Percentiles rank a stretch among this genome's conserved stretches.
Evolutionary conservation across 2,329 filamentous ascomycete species (phyloP).

Genomic region (Nannizziopsis arthrosporioides): DNA sequence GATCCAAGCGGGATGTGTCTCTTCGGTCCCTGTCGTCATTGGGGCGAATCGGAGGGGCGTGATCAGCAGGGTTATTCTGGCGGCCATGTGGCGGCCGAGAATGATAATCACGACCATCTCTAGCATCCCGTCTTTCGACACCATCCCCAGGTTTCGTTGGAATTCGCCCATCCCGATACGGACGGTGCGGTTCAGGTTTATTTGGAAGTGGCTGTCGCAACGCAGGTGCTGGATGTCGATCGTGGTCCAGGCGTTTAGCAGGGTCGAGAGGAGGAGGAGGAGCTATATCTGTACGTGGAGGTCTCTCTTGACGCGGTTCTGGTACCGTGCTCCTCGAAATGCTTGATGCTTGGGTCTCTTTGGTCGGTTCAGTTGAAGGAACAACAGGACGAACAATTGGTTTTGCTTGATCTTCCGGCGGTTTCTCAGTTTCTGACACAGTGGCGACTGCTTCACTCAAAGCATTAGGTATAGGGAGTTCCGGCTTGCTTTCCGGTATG

Average conservation of each 20-base stretch:
- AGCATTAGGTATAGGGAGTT: not conserved
- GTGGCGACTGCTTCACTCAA: not conserved
- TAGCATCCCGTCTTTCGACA: constrained; percentile 30
- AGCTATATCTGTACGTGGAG: constrained; percentile 21
- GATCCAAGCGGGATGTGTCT: constrained; percentile 15
- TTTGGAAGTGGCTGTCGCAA: constrained; percentile 27
- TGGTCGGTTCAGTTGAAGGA: not conserved
- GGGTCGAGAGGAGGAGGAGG: constrained; percentile 23
- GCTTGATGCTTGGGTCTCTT: not conserved
- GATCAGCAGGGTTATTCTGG: constrained; percentile 22
- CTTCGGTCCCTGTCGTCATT: constrained; percentile 23
- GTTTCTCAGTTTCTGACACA: not conserved
- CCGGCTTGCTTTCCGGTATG: not conserved
- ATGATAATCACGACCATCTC: constrained; percentile 28
- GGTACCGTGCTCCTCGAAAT: not conserved
- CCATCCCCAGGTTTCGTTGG: constrained; percentile 30
- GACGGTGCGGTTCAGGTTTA: constrained; percentile 24
- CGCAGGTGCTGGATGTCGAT: constrained; percentile 22
- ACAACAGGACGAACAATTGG: not conserved
- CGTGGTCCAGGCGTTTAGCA: constrained; percentile 31
- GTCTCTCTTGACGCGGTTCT: not conserved
- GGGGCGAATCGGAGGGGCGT: constrained; percentile 22
- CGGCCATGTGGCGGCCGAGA: constrained; percentile 27
- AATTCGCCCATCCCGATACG: constrained; percentile 29
- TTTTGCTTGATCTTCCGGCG: not conserved